These are phyloP conservation scores for Sideroxylon spinosum DNA, from an alignment of 179 eudicot species.

Conservation along the genomic window DNA sequence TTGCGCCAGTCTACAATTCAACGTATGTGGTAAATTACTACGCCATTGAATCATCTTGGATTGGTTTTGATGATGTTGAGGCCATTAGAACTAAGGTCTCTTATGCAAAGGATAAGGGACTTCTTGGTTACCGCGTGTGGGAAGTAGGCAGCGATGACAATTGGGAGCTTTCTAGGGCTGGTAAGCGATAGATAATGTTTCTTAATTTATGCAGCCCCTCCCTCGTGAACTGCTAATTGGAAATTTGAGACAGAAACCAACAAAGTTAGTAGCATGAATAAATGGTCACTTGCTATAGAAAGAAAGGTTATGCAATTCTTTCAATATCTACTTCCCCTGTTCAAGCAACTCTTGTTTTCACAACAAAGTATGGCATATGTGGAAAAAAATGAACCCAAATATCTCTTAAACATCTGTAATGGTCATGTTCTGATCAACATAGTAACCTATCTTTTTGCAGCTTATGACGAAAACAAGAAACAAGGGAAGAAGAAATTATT, in stretches of 20 bases:
- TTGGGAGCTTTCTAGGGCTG: slow-evolving; percentile 43
- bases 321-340: background rate
- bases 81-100: slow-evolving; percentile 41
- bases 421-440: background rate
- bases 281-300: background rate
- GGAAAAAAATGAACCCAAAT: background rate
- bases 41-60: slow-evolving; percentile 34
- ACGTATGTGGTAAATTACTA: slow-evolving; percentile 32
- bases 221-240: background rate
- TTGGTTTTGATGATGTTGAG: slow-evolving; percentile 46
- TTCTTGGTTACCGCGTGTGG: slow-evolving; percentile 36
- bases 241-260: background rate
- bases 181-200: slow-evolving; percentile 13
- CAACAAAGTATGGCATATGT: background rate
- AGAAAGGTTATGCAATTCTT: background rate
- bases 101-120: slow-evolving; percentile 38
- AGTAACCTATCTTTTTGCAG: slow-evolving; percentile 6
- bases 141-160: slow-evolving; percentile 37
- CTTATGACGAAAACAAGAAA: slow-evolving; percentile 16
- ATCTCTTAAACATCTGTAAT: background rate
- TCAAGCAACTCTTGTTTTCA: background rate
- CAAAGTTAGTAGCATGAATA: background rate
- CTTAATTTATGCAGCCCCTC: background rate
- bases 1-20: slow-evolving; percentile 23
- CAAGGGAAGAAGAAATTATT: background rate